These are phyloP conservation scores for Myxozyma vanderwaltii DNA, from an alignment of 805 yeast genomes.

Conservation along the genomic window DNA sequence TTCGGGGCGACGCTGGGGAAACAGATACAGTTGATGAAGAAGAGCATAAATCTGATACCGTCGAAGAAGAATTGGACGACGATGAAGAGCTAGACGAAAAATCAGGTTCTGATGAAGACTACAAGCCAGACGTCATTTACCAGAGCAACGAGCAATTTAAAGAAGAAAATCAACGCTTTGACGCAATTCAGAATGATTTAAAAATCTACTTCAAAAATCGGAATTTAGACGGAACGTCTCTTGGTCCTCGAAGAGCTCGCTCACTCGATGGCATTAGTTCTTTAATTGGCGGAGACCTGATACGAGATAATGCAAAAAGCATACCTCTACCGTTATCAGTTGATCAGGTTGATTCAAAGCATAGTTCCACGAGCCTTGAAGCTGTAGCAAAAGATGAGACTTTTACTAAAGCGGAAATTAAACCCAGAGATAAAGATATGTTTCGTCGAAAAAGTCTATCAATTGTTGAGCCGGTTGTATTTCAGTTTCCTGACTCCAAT, in stretches of 20 bases:
- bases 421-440: background rate
- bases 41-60: no score
- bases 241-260: slow-evolving; percentile 7
- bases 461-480: background rate
- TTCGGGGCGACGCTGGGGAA: no score
- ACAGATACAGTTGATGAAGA: no score
- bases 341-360: background rate
- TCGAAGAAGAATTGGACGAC: slow-evolving; percentile 1
- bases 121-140: no score
- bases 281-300: background rate
- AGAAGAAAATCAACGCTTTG: slow-evolving; percentile 1
- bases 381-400: background rate
- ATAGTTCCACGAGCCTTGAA: background rate
- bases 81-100: background rate
- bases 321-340: background rate
- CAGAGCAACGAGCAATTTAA: no score
- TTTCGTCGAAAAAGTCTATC: background rate
- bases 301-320: background rate
- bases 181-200: slow-evolving; percentile 13
- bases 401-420: background rate
- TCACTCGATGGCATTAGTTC: background rate
- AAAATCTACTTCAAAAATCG: background rate
- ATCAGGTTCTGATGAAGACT: background rate
- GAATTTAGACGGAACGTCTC: background rate
- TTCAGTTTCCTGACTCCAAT: background rate